Evolutionary conservation across 148 eudicot genomes (phyloP).

Genomic region (Mesembryanthemum crystallinum): DNA sequence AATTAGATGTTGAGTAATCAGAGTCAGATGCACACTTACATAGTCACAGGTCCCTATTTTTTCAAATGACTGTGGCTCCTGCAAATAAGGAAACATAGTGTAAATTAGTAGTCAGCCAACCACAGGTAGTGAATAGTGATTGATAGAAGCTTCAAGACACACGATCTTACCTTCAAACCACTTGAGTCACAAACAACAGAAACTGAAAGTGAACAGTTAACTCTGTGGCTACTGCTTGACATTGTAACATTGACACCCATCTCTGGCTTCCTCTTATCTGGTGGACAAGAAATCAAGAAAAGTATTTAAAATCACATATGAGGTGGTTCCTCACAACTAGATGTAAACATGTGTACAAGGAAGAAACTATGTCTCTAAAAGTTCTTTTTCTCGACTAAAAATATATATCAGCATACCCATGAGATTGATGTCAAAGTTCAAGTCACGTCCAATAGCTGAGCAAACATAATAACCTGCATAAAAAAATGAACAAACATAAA

Average conservation of each 20-base stretch:
- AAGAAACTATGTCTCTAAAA: background rate
- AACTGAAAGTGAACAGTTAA: slow-evolving; percentile 79
- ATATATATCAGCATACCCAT: slow-evolving; percentile 44
- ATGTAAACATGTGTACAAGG: background rate
- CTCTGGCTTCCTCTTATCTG: slow-evolving; percentile 67
- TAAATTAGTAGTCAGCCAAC: slow-evolving; percentile 16
- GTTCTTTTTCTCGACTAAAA: background rate
- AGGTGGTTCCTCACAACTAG: background rate
- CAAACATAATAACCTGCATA: slow-evolving; percentile 65
- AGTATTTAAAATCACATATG: background rate
- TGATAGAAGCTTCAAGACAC: slow-evolving; percentile 13
- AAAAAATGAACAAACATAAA: slow-evolving; percentile 10
- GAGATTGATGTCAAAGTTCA: slow-evolving; percentile 48
- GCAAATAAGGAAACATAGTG: slow-evolving; percentile 26
- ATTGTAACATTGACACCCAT: slow-evolving; percentile 63
- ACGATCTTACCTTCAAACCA: slow-evolving; percentile 49
- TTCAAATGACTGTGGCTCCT: slow-evolving; percentile 67
- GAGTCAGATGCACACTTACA: slow-evolving; percentile 43
- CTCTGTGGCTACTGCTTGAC: slow-evolving; percentile 35
- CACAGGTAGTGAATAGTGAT: background rate
- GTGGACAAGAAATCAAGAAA: slow-evolving; percentile 22
- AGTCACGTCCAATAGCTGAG: slow-evolving; percentile 46
- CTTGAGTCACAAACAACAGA: slow-evolving; percentile 66
- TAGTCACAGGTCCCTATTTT: slow-evolving; percentile 61
- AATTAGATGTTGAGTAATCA: background rate